Base-by-base conservation (phyloP, 257 asterid genomes). In the Solanum habrochaites region DNA sequence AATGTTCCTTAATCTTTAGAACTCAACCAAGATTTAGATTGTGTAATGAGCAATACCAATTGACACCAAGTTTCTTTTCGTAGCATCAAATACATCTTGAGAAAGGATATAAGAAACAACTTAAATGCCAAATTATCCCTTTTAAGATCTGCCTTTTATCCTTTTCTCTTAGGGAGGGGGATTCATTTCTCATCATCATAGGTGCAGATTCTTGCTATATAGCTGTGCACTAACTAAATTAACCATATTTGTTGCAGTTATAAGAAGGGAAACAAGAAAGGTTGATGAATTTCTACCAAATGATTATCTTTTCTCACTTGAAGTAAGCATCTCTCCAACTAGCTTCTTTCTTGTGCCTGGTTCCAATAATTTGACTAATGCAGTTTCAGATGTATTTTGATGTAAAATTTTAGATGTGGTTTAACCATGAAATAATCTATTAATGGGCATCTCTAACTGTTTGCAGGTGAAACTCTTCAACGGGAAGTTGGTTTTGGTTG, bases 391-490 rank as follows among this genome's bases (percentile, higher is more conserved):
- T 71, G 78, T 31, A 11, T 71, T 32, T 32, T 16, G 25, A 71
- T 71, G 78, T 71, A 16, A 18, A 31, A 3, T 39, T 45, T 11
- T 64, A 29, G 39, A 39, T 88, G 27, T 20, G 83, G 1, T 78
- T 66, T 71, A 31, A 29, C 32, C 56, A 49, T 31, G 35, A 11
- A 29, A 18, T 72, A 40, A 25, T 11, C 29, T 29, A 25, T 56
- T 40, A 49, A 69, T 85, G 25, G 83, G 88, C 32, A 39, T 77
- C 87, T 49, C 60, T 86, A 70, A 18, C 85, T 90, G 73, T 88
- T 88, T 90, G 86, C 94, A 97, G 98, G 97, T 94, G 35, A 97
- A 97, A 90, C 93, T 95, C 89, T 94, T 98, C 89, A 94, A 92
- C 23, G 98, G 99, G 72, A 97, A 97, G 91, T 88, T 94, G 92